Evolutionary conservation across 768 basidiomycete genomes (phyloP).

Genomic region (Astraeus odoratus): DNA sequence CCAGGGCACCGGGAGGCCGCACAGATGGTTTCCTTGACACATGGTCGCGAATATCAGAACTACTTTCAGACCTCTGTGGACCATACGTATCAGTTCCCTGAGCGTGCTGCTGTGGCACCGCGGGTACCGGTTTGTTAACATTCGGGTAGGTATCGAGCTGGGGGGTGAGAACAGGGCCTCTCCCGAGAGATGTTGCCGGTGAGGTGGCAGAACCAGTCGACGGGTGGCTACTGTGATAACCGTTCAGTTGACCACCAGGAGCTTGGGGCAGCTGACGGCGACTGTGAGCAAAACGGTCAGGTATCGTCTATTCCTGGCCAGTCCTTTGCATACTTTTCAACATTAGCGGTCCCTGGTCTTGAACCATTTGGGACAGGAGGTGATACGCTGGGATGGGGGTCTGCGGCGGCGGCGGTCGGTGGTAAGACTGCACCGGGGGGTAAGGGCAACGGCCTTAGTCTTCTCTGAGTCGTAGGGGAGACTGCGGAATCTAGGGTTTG

Average conservation of each 20-base stretch:
- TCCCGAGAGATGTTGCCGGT: slow-evolving; percentile 11
- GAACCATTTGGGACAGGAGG: slow-evolving; percentile 10
- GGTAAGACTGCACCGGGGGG: slow-evolving; percentile 16
- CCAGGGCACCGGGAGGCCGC: slow-evolving; percentile 23
- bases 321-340: slow-evolving; percentile 17
- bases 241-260: slow-evolving; percentile 13
- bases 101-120: slow-evolving; percentile 13
- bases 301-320: background rate
- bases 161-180: slow-evolving; percentile 1
- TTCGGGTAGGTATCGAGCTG: slow-evolving; percentile 17
- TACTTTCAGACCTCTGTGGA: slow-evolving; percentile 2
- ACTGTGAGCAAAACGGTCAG: slow-evolving; percentile 8
- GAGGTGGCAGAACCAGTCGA: slow-evolving; percentile 18
- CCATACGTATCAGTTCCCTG: slow-evolving; percentile 6
- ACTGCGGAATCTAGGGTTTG: slow-evolving; percentile 17
- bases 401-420: slow-evolving; percentile 11
- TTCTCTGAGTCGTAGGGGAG: slow-evolving; percentile 24
- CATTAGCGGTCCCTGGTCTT: slow-evolving; percentile 18
- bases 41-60: slow-evolving; percentile 15
- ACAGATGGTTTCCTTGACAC: slow-evolving; percentile 15
- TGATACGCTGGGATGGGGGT: slow-evolving; percentile 8
- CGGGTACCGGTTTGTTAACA: slow-evolving; percentile 26
- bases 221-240: slow-evolving; percentile 10
- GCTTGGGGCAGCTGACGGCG: slow-evolving; percentile 26
- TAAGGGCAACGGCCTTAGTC: slow-evolving; percentile 22